Conservation (phyloP, 2,329 filamentous ascomycete species). For the Neofusicoccum kwambonambiense region DNA sequence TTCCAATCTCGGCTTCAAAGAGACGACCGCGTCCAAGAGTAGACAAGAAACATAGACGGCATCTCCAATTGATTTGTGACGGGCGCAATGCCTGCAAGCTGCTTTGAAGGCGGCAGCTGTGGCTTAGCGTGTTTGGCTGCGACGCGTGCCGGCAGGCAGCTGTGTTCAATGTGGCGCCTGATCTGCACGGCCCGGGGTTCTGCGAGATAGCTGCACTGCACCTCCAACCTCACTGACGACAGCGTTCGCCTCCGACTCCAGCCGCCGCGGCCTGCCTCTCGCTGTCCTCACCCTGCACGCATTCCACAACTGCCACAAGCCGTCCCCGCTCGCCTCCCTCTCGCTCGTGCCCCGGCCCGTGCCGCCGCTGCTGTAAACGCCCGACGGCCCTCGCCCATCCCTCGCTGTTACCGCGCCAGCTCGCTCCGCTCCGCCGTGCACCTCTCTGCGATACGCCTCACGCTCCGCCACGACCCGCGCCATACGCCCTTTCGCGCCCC, state of each 20-base stretch:
- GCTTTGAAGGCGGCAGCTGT: not conserved
- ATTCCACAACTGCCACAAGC: not conserved
- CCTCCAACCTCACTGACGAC: conserved; percentile 3
- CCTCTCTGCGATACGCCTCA: not conserved
- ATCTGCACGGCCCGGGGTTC: conserved; percentile 8
- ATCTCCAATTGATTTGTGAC: not conserved
- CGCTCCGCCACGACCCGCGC: not conserved
- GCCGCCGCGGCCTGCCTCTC: not conserved
- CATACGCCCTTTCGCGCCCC: not conserved
- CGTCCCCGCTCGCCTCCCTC: not conserved
- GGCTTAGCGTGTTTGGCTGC: not conserved
- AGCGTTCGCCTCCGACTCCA: not conserved
- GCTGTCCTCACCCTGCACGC: not conserved
- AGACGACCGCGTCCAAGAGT: not conserved
- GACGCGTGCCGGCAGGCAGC: not conserved
- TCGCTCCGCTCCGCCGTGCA: not conserved
- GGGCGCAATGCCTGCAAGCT: no score
- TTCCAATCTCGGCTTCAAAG: not conserved
- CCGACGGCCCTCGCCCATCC: conserved; percentile 7
- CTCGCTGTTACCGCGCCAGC: not conserved
- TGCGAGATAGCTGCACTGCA: not conserved
- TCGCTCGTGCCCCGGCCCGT: not conserved
- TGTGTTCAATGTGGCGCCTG: not conserved
- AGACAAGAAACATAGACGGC: not conserved
- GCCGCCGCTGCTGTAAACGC: not conserved